Percentiles rank a stretch among this genome's conserved stretches.
These are phyloP conservation scores for Rhodosporidiobolus odoratus DNA, from an alignment of 768 basidiomycete genomes.

Conservation along the genomic window DNA sequence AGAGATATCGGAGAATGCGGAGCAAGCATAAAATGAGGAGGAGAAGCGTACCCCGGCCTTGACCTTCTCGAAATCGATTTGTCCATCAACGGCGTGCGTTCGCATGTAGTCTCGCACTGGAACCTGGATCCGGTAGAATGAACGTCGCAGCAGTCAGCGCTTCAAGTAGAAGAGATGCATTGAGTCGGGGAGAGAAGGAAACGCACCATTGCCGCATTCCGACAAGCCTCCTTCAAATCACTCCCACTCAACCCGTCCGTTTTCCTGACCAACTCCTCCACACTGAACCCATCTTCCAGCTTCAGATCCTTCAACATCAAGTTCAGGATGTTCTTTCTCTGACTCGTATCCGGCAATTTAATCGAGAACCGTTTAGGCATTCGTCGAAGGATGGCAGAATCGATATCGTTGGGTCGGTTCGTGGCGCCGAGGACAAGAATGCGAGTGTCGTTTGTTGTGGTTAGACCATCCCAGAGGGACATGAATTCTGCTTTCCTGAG, in stretches of 20 bases:
- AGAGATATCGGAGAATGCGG: not conserved
- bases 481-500: constrained; percentile 48
- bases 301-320: constrained; percentile 78
- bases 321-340: constrained; percentile 74
- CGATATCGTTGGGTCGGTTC: constrained; percentile 88
- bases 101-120: constrained; percentile 70
- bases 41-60: constrained; percentile 47
- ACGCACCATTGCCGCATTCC: constrained; percentile 84
- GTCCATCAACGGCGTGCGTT: constrained; percentile 28
- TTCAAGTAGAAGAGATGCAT: no score
- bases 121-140: constrained; percentile 5
- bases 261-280: constrained; percentile 60
- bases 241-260: constrained; percentile 79
- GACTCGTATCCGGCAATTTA: constrained; percentile 67
- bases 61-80: constrained; percentile 36
- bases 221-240: constrained; percentile 83
- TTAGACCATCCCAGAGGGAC: constrained; percentile 79
- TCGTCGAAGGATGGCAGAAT: constrained; percentile 73
- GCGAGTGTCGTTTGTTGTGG: constrained; percentile 55
- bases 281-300: constrained; percentile 59
- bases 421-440: constrained; percentile 70
- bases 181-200: not conserved
- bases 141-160: not conserved
- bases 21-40: not conserved
- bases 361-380: constrained; percentile 96